A percentile compares a stretch with the other conserved stretches of the same genome.
Evolutionary conservation across 257 asterid species (phyloP).

Genomic region (Lithospermum erythrorhizon): DNA sequence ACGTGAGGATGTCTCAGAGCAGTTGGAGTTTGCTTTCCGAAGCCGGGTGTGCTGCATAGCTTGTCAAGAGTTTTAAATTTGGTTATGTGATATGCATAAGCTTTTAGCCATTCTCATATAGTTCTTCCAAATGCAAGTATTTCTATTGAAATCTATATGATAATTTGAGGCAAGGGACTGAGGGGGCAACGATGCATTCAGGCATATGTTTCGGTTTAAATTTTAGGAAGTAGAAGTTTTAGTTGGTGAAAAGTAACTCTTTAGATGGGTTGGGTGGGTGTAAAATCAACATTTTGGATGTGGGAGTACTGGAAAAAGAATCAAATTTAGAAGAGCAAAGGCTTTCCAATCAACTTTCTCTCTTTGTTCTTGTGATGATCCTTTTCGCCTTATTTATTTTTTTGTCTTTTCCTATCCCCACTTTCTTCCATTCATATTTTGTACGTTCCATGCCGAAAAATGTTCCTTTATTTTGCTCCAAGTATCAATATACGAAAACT

Average conservation of each 20-base stretch:
- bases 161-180: not conserved
- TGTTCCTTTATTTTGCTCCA: not conserved
- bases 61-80: conserved; percentile 1
- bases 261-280: not conserved
- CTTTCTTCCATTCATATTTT: not conserved
- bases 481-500: not conserved
- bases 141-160: not conserved
- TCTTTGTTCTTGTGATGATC: not conserved
- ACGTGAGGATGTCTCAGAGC: conserved; percentile 94
- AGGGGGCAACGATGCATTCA: not conserved
- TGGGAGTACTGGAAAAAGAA: not conserved
- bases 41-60: conserved; percentile 27
- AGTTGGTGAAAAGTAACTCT: not conserved
- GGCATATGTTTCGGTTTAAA: not conserved
- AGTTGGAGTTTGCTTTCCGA: conserved; percentile 88
- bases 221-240: not conserved
- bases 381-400: not conserved
- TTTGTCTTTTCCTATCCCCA: not conserved
- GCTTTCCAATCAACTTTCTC: not conserved
- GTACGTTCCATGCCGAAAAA: not conserved
- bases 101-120: not conserved
- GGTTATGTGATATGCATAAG: not conserved
- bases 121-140: not conserved
- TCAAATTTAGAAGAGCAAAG: too few relatives aligned
- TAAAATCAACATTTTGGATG: too few relatives aligned